Evolutionary conservation across 2,329 filamentous ascomycete species (phyloP).

Genomic region (Tolypocladium endophyticum): DNA sequence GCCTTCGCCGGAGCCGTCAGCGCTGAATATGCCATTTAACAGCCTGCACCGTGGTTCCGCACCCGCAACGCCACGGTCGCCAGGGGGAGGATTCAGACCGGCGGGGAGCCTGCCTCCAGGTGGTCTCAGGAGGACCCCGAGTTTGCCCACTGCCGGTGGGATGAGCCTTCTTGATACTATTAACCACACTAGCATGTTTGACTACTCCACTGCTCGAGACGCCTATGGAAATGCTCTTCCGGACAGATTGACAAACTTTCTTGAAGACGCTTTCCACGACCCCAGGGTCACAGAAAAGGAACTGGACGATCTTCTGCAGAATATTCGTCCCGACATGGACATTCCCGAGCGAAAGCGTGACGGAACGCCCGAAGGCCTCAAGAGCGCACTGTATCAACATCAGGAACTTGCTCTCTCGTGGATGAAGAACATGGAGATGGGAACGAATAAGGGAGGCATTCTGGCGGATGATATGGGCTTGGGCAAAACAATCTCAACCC

Average conservation of each 20-base stretch:
- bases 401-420: conserved; percentile 76
- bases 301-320: conserved; percentile 58
- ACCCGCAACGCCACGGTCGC: background rate
- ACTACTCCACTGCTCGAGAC: conserved; percentile 25
- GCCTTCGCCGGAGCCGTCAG: background rate
- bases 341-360: conserved; percentile 51
- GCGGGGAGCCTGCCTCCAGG: background rate
- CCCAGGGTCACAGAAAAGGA: conserved; percentile 43
- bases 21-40: background rate
- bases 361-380: conserved; percentile 59
- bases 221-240: conserved; percentile 24
- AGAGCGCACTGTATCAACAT: conserved; percentile 63
- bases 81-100: background rate
- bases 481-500: conserved; percentile 78
- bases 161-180: conserved; percentile 23
- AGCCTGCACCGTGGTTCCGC: background rate
- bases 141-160: background rate
- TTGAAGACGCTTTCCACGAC: conserved; percentile 26
- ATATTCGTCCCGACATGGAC: conserved; percentile 63
- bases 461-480: conserved; percentile 90
- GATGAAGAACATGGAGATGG: conserved; percentile 71
- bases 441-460: conserved; percentile 76
- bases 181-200: conserved; percentile 23
- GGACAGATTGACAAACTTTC: conserved; percentile 18
- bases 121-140: background rate